phyloP scores from a whole-genome alignment of 2,329 filamentous ascomycete genomes.

The Beauveria medogensis region DNA sequence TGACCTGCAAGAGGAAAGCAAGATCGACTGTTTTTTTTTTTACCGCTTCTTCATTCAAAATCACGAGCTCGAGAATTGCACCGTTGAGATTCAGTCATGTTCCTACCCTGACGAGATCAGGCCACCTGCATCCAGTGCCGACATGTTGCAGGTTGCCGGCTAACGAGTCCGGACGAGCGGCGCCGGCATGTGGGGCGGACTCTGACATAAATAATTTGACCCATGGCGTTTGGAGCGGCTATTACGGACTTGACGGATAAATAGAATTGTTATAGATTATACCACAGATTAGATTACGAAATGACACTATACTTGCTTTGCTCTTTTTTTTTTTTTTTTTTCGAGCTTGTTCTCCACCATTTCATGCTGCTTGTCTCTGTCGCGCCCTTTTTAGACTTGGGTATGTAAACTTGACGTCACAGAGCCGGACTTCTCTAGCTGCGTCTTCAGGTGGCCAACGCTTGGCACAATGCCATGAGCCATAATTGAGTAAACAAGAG shows the following conservation, averaged over 20 bases:
- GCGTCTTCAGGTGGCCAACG: too few relatives aligned
- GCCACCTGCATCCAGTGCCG: not conserved
- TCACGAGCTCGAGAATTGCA: too few relatives aligned
- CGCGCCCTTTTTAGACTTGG: not conserved
- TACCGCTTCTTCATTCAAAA: too few relatives aligned
- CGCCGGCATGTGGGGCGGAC: constrained; percentile 2
- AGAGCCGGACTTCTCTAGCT: not conserved
- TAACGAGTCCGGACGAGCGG: constrained; percentile 4
- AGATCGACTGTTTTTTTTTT: not conserved
- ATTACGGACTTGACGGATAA: constrained; percentile 8
- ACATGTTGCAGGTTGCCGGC: not conserved
- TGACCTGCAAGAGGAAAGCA: not conserved
- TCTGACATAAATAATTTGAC: not conserved
- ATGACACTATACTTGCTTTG: not conserved
- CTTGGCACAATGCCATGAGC: too few relatives aligned
- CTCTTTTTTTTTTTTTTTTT: not conserved
- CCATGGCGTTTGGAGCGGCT: not conserved
- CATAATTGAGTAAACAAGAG: too few relatives aligned
- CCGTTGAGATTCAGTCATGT: too few relatives aligned
- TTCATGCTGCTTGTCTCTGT: too few relatives aligned
- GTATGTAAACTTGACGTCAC: constrained; percentile 5
- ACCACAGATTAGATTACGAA: constrained; percentile 4
- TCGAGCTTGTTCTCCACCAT: too few relatives aligned
- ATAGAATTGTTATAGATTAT: constrained; percentile 1
- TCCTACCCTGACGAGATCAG: not conserved